Conservation (phyloP, 805 yeast genomes). For the Candida caryicola region DNA sequence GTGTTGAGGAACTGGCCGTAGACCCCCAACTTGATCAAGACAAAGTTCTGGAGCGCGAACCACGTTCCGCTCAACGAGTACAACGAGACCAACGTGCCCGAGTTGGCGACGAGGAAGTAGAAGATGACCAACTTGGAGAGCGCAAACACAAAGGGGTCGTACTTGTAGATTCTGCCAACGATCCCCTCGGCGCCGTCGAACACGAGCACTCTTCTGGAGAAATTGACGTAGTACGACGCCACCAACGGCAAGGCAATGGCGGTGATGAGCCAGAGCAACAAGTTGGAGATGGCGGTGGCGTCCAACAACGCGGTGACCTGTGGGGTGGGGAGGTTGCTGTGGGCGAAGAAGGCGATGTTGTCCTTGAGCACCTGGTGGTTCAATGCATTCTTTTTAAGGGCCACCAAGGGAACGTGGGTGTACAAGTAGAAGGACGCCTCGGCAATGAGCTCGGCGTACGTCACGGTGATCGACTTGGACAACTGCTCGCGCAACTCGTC, state of each 20-base stretch:
- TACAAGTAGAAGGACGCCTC: conserved; percentile 33
- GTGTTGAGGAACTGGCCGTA: conserved; percentile 32
- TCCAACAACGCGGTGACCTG: conserved; percentile 35
- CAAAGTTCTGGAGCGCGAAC: conserved; percentile 26
- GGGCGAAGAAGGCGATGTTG: conserved; percentile 22
- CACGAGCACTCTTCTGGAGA: conserved; percentile 39
- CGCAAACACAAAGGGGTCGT: conserved; percentile 51
- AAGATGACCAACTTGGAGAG: conserved; percentile 45
- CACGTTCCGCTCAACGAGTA: conserved; percentile 23
- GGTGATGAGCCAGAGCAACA: conserved; percentile 39
- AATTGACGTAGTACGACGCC: conserved; percentile 51
- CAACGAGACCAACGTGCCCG: conserved; percentile 28
- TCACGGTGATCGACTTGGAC: conserved; percentile 36
- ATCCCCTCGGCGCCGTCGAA: conserved; percentile 33
- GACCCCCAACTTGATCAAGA: conserved; percentile 36
- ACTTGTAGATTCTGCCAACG: conserved; percentile 35
- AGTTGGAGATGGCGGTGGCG: conserved; percentile 27
- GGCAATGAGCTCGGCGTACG: conserved; percentile 27
- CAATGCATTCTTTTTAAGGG: conserved; percentile 32
- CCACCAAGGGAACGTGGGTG: conserved; percentile 33
- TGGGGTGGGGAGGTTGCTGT: conserved; percentile 24
- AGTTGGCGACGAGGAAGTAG: conserved; percentile 35
- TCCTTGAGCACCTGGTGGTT: conserved; percentile 37
- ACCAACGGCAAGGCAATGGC: conserved; percentile 42
- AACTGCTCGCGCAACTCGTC: conserved; percentile 40